A percentile compares a stretch with the other conserved stretches of the same genome.
Evolutionary conservation across 495 filamentous ascomycete species (phyloP).

Genomic region (Cairneyella variabilis): DNA sequence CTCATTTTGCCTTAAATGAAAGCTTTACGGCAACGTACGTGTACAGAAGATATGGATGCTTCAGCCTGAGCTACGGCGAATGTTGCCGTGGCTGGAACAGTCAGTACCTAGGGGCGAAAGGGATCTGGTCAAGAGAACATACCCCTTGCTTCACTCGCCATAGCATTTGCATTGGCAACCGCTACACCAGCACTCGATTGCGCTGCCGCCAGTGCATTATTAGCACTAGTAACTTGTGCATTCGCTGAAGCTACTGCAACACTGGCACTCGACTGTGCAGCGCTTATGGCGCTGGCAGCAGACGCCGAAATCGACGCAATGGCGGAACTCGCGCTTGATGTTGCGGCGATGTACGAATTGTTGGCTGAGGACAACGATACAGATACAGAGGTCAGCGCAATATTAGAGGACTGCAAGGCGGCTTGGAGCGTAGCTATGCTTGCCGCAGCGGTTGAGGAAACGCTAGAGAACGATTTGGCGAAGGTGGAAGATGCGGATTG

Average conservation of each 20-base stretch:
- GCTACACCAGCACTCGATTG: constrained; percentile 4
- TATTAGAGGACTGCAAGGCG: neutral
- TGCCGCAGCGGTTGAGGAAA: neutral
- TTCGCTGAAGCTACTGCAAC: neutral
- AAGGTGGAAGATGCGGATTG: neutral
- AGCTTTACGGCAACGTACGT: neutral
- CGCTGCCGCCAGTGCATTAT: neutral
- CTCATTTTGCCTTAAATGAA: too few species aligned
- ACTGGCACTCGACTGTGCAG: neutral
- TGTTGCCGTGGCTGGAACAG: constrained; percentile 6
- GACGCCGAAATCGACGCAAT: constrained; percentile 1
- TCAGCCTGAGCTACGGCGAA: constrained; percentile 5
- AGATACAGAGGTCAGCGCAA: neutral
- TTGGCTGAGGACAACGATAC: neutral
- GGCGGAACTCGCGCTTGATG: neutral
- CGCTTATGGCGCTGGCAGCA: neutral
- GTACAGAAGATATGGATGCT: neutral
- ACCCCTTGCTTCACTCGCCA: constrained; percentile 1
- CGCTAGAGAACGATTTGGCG: neutral
- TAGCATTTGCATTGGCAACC: constrained; percentile 1
- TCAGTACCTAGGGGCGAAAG: neutral
- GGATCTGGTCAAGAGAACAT: neutral
- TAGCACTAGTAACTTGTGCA: neutral
- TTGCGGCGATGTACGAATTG: neutral
- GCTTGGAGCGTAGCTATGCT: constrained; percentile 1